These are phyloP conservation scores for Orbilia blumenaviensis DNA, from an alignment of 2,329 filamentous ascomycete species.

Conservation along the genomic window DNA sequence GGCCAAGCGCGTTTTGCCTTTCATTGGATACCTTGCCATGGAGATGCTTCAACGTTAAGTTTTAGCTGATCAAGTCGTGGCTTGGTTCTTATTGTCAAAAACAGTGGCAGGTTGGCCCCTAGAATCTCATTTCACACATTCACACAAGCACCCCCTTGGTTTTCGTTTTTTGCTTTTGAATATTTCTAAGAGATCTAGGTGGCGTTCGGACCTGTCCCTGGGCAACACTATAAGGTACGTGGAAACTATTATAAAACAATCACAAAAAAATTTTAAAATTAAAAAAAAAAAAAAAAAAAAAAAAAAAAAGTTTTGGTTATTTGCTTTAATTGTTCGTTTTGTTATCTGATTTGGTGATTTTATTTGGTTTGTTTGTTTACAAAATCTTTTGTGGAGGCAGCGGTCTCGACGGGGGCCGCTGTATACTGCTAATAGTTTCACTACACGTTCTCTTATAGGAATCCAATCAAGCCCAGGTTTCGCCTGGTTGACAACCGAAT, in stretches of 20 bases:
- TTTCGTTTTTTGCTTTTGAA: too few species aligned
- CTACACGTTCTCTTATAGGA: not conserved
- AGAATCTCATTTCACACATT: not conserved
- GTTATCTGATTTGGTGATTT: not conserved
- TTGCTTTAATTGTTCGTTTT: too few species aligned
- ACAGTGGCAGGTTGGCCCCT: not conserved
- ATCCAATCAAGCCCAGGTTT: not conserved
- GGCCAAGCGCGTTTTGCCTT: constrained; percentile 1
- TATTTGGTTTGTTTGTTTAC: not conserved
- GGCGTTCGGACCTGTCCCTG: not conserved
- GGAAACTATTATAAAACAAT: constrained; percentile 51
- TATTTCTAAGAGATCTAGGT: not conserved
- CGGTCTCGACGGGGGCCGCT: constrained; percentile 5
- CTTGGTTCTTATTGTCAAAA: not conserved
- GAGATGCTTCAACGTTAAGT: constrained; percentile 33
- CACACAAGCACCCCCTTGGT: too few species aligned
- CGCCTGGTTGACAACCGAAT: not conserved
- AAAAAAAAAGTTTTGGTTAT: constrained; percentile 37
- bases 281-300: constrained; percentile 25
- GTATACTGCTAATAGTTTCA: not conserved
- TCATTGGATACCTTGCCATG: constrained; percentile 34
- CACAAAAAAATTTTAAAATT: constrained; percentile 41
- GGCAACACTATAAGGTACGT: constrained; percentile 20
- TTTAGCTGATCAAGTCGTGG: not conserved
- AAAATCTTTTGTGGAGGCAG: not conserved